phyloP scores from a whole-genome alignment of 2,329 filamentous ascomycete genomes.

The Pochonia chlamydosporia region DNA sequence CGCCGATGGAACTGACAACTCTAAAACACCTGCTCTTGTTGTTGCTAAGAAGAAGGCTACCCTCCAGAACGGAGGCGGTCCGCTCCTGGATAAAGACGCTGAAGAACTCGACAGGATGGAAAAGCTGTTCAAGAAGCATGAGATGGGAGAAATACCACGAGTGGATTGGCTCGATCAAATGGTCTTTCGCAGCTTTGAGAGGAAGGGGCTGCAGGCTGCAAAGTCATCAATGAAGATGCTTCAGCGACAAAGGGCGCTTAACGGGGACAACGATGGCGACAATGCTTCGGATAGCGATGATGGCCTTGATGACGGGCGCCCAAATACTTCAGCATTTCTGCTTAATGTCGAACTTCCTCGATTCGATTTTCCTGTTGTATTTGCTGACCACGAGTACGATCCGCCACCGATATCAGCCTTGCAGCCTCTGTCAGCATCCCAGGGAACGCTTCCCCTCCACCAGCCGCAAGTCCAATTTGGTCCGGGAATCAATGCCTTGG shows the following conservation, averaged over 20 bases:
- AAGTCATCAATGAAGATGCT: constrained; percentile 56
- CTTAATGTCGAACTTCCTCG: constrained; percentile 88
- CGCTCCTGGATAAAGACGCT: constrained; percentile 60
- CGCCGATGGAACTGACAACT: constrained; percentile 78
- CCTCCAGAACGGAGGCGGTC: constrained; percentile 41
- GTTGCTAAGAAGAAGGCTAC: constrained; percentile 49
- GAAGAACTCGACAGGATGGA: constrained; percentile 87
- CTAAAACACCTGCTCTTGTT: constrained; percentile 66
- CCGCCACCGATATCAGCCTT: constrained; percentile 76
- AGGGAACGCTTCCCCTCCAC: constrained; percentile 68
- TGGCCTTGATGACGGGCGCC: constrained; percentile 36
- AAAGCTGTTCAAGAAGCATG: constrained; percentile 90
- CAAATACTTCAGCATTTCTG: constrained; percentile 58
- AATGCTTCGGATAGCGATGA: constrained; percentile 17
- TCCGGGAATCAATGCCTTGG: constrained; percentile 74
- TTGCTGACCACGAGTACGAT: constrained; percentile 88
- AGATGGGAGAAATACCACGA: constrained; percentile 91
- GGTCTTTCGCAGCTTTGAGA: constrained; percentile 86
- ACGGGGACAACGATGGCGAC: constrained; percentile 28
- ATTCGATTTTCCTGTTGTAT: constrained; percentile 94
- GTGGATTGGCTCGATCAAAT: constrained; percentile 95
- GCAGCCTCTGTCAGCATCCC: constrained; percentile 49
- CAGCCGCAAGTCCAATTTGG: constrained; percentile 86
- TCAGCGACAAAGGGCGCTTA: constrained; percentile 39
- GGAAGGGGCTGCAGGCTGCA: constrained; percentile 60